Evolutionary conservation across 108 stramenopile genomes (phyloP).

Genomic region (Seminavis robusta): DNA sequence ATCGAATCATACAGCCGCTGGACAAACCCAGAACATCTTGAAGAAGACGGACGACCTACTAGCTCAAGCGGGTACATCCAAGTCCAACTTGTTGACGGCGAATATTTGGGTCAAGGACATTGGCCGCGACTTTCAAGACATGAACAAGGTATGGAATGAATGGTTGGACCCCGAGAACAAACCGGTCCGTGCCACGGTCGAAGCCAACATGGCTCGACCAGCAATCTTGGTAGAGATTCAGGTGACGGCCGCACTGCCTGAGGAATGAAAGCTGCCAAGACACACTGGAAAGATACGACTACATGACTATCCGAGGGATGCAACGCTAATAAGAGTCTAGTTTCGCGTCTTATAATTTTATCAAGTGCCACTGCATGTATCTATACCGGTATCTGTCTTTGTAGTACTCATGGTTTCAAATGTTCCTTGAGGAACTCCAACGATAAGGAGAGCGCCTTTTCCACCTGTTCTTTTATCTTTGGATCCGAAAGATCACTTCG

Average conservation of each 20-base stretch:
- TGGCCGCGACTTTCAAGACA: slow-evolving; percentile 41
- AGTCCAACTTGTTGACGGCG: slow-evolving; percentile 55
- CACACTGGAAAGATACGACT: no score
- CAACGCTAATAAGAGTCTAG: no score
- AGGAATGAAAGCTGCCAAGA: no score
- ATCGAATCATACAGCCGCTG: no score
- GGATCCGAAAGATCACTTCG: slow-evolving; percentile 27
- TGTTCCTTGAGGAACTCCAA: slow-evolving; percentile 20
- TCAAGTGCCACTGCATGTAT: no score
- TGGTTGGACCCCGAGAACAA: slow-evolving; percentile 72
- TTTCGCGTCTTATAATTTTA: no score
- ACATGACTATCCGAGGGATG: no score
- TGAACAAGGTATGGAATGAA: slow-evolving; percentile 66
- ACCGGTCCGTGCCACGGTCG: slow-evolving; percentile 56
- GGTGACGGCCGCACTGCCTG: slow-evolving; percentile 69
- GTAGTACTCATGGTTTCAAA: slow-evolving; percentile 1
- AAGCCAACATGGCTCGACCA: slow-evolving; percentile 53
- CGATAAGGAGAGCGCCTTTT: slow-evolving; percentile 18
- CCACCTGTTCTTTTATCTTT: slow-evolving; percentile 25
- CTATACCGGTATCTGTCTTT: no score
- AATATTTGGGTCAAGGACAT: slow-evolving; percentile 74
- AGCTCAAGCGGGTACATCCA: slow-evolving; percentile 54
- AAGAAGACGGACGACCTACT: slow-evolving; percentile 52
- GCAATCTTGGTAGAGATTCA: slow-evolving; percentile 68
- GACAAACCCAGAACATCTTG: slow-evolving; percentile 51